Percentiles rank a stretch among this genome's conserved stretches.
phyloP scores from a whole-genome alignment of 2,329 filamentous ascomycete species.

The Fusarium albidum region DNA sequence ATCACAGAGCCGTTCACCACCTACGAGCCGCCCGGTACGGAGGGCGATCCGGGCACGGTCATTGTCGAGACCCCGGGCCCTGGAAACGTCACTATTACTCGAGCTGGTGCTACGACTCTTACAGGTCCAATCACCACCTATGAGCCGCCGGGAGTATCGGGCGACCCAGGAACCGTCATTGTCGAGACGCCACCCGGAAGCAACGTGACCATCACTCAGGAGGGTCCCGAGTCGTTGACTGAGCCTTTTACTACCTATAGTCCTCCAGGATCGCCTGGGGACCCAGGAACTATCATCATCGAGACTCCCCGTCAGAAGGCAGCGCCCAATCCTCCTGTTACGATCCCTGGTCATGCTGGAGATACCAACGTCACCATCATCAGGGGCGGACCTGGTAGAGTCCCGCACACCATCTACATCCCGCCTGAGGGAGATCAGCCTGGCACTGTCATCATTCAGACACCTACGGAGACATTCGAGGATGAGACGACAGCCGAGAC shows the following conservation, averaged over 20 bases:
- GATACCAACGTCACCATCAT: background rate
- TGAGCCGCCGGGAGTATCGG: background rate
- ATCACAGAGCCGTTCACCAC: constrained; percentile 15
- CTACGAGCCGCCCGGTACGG: constrained; percentile 18
- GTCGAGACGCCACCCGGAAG: background rate
- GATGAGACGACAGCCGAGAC: too few species aligned
- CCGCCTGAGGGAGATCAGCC: background rate
- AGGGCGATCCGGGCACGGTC: constrained; percentile 25
- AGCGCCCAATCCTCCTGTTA: background rate
- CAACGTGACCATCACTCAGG: background rate
- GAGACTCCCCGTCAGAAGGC: background rate
- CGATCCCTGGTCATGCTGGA: too few species aligned
- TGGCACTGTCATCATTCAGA: constrained; percentile 1
- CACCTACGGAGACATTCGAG: background rate
- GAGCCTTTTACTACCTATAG: background rate
- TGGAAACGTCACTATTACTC: constrained; percentile 1
- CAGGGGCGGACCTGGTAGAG: background rate
- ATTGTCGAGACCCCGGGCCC: constrained; percentile 20
- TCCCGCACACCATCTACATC: background rate
- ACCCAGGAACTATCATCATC: background rate
- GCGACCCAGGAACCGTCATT: background rate
- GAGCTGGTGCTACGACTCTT: background rate
- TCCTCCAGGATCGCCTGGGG: background rate
- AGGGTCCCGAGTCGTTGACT: background rate
- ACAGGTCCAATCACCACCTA: background rate